Conservation (phyloP, 345 rosid genomes). For the Hypericum androsaemum region DNA sequence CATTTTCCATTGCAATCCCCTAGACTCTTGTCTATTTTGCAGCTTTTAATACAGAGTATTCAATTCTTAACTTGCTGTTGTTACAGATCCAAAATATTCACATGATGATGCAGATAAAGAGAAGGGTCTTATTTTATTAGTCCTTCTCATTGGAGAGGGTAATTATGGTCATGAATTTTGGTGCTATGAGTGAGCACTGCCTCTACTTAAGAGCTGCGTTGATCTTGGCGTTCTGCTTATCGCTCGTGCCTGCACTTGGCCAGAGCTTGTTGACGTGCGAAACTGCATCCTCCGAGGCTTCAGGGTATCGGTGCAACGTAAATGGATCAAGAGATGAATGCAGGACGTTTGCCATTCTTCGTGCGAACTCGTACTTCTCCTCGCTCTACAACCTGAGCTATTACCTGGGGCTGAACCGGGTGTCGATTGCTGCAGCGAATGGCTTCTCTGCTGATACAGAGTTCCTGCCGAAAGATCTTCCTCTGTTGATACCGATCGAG, state of each 20-base stretch:
- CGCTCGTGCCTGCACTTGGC: constrained; percentile 26
- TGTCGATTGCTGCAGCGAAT: constrained; percentile 33
- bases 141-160: constrained; percentile 10
- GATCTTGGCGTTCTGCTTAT: constrained; percentile 26
- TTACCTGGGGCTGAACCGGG: constrained; percentile 42
- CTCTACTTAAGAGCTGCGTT: constrained; percentile 24
- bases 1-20: constrained; percentile 27
- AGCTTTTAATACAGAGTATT: constrained; percentile 6
- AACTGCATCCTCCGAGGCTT: constrained; percentile 33
- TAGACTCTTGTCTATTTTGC: constrained; percentile 36
- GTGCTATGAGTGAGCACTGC: constrained; percentile 17
- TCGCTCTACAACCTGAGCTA: constrained; percentile 50
- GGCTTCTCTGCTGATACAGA: constrained; percentile 43
- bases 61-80: constrained; percentile 9
- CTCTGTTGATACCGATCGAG: constrained; percentile 44
- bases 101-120: constrained; percentile 9
- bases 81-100: constrained; percentile 53
- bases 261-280: constrained; percentile 44
- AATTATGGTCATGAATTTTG: constrained; percentile 27
- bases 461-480: constrained; percentile 37
- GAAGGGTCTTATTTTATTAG: constrained; percentile 12
- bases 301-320: constrained; percentile 36
- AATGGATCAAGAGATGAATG: constrained; percentile 30
- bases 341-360: constrained; percentile 47
- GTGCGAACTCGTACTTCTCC: constrained; percentile 38